Evolutionary conservation across 2,329 filamentous ascomycete genomes (phyloP).

Genomic region (Cordyceps cicadae): DNA sequence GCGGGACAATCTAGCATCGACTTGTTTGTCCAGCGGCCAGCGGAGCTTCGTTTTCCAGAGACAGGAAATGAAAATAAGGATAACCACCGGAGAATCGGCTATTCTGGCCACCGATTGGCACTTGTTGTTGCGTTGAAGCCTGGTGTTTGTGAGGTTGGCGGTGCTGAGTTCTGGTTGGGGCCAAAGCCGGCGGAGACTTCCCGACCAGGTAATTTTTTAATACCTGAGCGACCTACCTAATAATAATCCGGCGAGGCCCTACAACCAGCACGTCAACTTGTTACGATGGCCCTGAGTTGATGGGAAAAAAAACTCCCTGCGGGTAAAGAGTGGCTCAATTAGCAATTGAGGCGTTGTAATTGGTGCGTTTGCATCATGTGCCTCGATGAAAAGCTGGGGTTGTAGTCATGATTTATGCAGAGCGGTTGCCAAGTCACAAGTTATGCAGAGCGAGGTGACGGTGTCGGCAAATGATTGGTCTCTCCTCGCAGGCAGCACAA

Average conservation of each 20-base stretch:
- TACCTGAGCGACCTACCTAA: background rate
- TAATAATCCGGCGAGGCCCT: background rate
- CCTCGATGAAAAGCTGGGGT: background rate
- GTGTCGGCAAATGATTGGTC: background rate
- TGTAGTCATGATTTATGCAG: background rate
- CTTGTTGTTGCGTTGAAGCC: background rate
- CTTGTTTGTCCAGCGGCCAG: no score
- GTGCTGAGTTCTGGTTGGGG: background rate
- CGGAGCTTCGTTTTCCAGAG: background rate
- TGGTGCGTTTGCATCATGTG: background rate
- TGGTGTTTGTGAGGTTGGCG: background rate
- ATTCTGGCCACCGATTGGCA: background rate
- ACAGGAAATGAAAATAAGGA: no score
- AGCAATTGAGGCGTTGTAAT: background rate
- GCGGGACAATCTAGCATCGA: background rate
- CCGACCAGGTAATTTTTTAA: constrained; percentile 9
- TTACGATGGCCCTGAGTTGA: no score
- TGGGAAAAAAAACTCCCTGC: no score
- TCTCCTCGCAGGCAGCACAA: background rate
- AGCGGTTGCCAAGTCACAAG: no score
- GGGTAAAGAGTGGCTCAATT: background rate
- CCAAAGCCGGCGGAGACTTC: constrained; percentile 7
- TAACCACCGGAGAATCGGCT: background rate
- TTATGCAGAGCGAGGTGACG: no score
- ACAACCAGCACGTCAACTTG: background rate